Conservation (phyloP, 208 protist genomes). For the Leishmania lainsoni region DNA sequence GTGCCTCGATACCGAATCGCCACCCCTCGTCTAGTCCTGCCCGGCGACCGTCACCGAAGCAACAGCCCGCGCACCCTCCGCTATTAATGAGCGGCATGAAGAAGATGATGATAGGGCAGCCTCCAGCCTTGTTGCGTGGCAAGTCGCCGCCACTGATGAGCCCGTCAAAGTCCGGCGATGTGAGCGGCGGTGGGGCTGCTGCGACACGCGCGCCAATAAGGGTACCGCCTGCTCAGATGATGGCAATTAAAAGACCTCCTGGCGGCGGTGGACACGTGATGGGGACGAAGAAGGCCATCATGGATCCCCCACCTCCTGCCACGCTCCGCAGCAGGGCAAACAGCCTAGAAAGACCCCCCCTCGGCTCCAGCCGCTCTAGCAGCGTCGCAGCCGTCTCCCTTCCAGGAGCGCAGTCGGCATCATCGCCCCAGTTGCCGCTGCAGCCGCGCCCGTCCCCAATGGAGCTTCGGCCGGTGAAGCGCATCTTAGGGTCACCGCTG, state of each 20-base stretch:
- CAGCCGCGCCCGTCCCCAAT: neutral
- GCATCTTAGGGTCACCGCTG: slow-evolving; percentile 13
- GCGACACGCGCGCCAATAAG: neutral
- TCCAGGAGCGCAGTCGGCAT: neutral
- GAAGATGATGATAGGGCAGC: neutral
- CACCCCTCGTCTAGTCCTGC: neutral
- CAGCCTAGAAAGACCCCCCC: too few species aligned
- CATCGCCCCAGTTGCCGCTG: neutral
- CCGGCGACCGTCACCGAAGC: neutral
- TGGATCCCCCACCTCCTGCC: neutral
- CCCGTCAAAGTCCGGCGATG: neutral
- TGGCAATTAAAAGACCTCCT: slow-evolving; percentile 15
- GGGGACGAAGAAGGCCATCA: neutral
- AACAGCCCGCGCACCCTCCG: neutral
- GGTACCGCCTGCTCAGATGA: neutral
- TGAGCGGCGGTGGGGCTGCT: neutral
- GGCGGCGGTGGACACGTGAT: neutral
- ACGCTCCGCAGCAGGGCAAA: neutral
- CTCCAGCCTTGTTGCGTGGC: neutral
- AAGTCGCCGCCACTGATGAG: neutral
- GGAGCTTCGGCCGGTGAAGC: slow-evolving; percentile 6
- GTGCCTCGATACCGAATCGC: slow-evolving; percentile 1
- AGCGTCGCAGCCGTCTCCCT: neutral
- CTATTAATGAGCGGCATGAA: neutral
- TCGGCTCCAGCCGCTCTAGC: neutral